Conservation (phyloP, 805 yeast species). For the Metschnikowia aberdeeniae region DNA sequence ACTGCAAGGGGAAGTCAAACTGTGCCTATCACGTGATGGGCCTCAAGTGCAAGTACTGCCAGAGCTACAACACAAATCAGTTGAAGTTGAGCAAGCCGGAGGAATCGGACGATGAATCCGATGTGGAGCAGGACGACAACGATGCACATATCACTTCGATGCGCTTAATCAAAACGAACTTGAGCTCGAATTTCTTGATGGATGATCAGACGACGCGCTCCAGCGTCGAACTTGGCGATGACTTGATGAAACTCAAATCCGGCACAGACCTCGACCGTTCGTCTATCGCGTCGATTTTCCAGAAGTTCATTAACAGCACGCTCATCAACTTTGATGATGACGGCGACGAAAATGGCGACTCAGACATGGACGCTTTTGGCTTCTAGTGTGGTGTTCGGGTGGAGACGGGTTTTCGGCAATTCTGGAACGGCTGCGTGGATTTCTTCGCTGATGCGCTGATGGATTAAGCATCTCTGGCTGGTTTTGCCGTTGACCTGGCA, state of each 20-base stretch:
- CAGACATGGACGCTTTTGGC: slow-evolving; percentile 7
- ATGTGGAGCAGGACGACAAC: slow-evolving; percentile 12
- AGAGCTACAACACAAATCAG: slow-evolving; percentile 82
- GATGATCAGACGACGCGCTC: slow-evolving; percentile 18
- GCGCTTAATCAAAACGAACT: slow-evolving; percentile 32
- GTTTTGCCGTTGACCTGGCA: too few species aligned
- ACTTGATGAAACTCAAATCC: slow-evolving; percentile 25
- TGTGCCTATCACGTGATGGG: slow-evolving; percentile 82
- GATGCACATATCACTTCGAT: slow-evolving; percentile 20
- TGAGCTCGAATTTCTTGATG: slow-evolving; percentile 35
- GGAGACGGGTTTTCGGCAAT: too few species aligned
- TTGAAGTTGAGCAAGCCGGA: slow-evolving; percentile 65
- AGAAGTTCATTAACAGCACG: slow-evolving; percentile 34
- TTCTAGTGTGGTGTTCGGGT: neutral
- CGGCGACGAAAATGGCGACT: neutral
- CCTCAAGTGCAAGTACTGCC: slow-evolving; percentile 79
- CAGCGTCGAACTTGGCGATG: slow-evolving; percentile 27
- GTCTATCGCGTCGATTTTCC: slow-evolving; percentile 35
- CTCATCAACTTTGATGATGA: slow-evolving; percentile 7
- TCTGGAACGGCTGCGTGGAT: too few species aligned
- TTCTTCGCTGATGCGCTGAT: too few species aligned
- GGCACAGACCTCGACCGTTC: slow-evolving; percentile 27
- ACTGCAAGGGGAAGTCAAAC: slow-evolving; percentile 78
- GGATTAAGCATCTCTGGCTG: too few species aligned
- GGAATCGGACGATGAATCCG: slow-evolving; percentile 47